phyloP scores from a whole-genome alignment of 2,329 filamentous ascomycete species.

The Coniochaeta sp. region DNA sequence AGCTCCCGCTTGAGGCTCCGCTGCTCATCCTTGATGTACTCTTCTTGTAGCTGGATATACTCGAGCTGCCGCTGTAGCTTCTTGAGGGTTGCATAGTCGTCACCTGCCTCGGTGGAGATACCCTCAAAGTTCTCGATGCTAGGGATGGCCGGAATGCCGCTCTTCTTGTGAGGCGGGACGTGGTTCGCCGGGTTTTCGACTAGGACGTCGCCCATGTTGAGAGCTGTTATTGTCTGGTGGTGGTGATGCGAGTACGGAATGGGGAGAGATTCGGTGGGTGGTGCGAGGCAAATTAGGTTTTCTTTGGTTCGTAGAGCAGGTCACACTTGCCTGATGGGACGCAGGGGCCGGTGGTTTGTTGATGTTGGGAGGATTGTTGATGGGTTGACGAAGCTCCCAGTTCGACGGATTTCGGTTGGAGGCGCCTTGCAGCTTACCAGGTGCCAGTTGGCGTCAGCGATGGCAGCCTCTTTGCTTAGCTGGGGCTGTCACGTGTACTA shows the following conservation, averaged over 20 bases:
- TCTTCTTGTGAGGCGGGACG: conserved; percentile 72
- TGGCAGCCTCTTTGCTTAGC: background rate
- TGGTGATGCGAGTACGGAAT: background rate
- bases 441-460: background rate
- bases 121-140: conserved; percentile 89
- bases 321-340: background rate
- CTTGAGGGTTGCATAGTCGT: conserved; percentile 94
- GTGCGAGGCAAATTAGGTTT: background rate
- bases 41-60: conserved; percentile 97
- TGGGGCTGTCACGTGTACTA: background rate
- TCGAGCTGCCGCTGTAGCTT: conserved; percentile 94
- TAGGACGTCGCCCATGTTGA: conserved; percentile 75
- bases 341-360: background rate
- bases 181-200: conserved; percentile 74
- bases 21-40: conserved; percentile 99
- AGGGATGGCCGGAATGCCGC: conserved; percentile 71
- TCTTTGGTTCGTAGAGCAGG: background rate
- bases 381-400: background rate
- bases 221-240: conserved; percentile 2
- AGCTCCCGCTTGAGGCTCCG: conserved; percentile 95
- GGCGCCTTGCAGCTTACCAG: background rate
- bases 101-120: conserved; percentile 68
- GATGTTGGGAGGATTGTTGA: background rate
- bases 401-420: background rate
- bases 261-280: background rate